Percentiles rank a stretch among this genome's conserved stretches.
These are phyloP conservation scores for Suhomyces sp. DNA, from an alignment of 805 yeast genomes.

Conservation along the genomic window DNA sequence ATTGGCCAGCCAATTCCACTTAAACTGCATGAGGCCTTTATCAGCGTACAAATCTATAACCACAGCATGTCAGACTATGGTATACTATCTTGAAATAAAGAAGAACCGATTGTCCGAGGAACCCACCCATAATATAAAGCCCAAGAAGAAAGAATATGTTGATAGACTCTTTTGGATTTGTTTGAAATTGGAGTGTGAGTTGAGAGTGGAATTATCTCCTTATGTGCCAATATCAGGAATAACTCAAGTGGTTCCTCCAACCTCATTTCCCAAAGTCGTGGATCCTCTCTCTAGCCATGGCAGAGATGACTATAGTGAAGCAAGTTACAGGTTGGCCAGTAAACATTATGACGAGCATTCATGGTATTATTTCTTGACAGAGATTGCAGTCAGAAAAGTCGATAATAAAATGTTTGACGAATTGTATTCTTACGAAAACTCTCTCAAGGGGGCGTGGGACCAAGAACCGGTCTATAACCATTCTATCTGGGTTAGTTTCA, in stretches of 20 bases:
- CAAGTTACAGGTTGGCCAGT: slow-evolving; percentile 22
- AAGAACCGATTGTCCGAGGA: slow-evolving; percentile 5
- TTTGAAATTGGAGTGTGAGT: slow-evolving; percentile 36
- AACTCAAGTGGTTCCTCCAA: slow-evolving; percentile 28
- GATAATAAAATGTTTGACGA: slow-evolving; percentile 38
- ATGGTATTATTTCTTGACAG: slow-evolving; percentile 40
- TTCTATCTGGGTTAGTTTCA: slow-evolving; percentile 24
- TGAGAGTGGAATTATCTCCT: slow-evolving; percentile 34
- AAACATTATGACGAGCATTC: slow-evolving; percentile 24
- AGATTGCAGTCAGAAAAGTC: slow-evolving; percentile 37
- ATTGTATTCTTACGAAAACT: slow-evolving; percentile 17
- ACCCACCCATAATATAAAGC: slow-evolving; percentile 1
- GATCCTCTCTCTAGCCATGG: slow-evolving; percentile 16
- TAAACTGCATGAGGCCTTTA: slow-evolving; percentile 25
- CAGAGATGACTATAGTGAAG: slow-evolving; percentile 17
- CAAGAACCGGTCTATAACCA: slow-evolving; percentile 18
- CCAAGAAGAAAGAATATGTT: slow-evolving; percentile 14
- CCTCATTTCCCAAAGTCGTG: slow-evolving; percentile 31
- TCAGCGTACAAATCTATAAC: slow-evolving; percentile 23
- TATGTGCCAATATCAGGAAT: slow-evolving; percentile 31
- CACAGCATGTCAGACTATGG: slow-evolving; percentile 28
- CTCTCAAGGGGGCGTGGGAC: slow-evolving; percentile 20
- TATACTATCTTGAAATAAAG: slow-evolving; percentile 25
- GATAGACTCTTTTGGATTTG: slow-evolving; percentile 38
- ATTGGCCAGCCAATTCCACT: slow-evolving; percentile 26